These are phyloP conservation scores for Colletotrichum sidae DNA, from an alignment of 2,329 filamentous ascomycete species.

Conservation along the genomic window DNA sequence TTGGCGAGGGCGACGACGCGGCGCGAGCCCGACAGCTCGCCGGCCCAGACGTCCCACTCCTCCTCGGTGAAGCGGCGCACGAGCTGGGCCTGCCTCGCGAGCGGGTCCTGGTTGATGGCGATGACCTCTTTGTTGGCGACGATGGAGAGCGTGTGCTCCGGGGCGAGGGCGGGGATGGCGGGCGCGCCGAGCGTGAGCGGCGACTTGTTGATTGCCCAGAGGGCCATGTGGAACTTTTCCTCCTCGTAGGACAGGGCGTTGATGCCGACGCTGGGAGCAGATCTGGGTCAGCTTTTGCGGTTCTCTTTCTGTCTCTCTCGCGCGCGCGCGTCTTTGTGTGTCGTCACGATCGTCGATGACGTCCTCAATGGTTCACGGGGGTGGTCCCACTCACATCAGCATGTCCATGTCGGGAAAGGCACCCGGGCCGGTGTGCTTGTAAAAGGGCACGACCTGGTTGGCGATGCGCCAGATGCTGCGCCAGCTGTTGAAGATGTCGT, in stretches of 20 bases:
- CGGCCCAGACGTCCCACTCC: conserved; percentile 64
- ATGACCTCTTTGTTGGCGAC: conserved; percentile 66
- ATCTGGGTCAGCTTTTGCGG: neutral
- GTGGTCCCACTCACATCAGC: conserved; percentile 52
- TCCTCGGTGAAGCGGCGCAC: conserved; percentile 59
- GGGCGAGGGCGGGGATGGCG: conserved; percentile 51
- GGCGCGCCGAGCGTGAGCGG: conserved; percentile 61
- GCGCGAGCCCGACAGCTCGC: conserved; percentile 55
- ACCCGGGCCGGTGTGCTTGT: conserved; percentile 55
- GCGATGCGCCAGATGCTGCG: conserved; percentile 62
- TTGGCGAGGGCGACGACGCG: conserved; percentile 61
- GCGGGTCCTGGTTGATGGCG: conserved; percentile 67
- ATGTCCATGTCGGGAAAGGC: conserved; percentile 66
- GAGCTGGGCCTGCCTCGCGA: conserved; percentile 64
- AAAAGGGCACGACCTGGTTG: conserved; percentile 62
- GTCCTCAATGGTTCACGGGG: neutral
- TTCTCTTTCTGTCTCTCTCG: neutral
- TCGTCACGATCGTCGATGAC: neutral
- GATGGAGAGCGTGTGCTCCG: conserved; percentile 53
- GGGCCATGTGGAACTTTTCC: conserved; percentile 63
- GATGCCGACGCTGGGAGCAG: conserved; percentile 55
- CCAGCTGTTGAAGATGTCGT: conserved; percentile 65
- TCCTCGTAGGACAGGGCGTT: conserved; percentile 56
- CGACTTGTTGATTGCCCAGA: conserved; percentile 65
- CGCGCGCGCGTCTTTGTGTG: no score